Evolutionary conservation across 257 asterid species (phyloP).

Genomic region (Fraxinus excelsior): DNA sequence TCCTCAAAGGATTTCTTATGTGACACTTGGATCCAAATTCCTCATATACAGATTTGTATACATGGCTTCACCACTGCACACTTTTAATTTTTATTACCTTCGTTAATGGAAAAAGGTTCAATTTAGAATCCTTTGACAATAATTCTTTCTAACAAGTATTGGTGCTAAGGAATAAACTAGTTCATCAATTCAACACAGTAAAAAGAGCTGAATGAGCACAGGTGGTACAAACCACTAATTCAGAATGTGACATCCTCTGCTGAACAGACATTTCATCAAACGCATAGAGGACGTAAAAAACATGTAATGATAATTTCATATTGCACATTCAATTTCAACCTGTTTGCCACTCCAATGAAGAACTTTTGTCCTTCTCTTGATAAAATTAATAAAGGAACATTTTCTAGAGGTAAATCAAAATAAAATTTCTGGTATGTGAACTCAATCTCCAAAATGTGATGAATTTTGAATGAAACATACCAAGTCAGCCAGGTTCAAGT

Average conservation of each 20-base stretch:
- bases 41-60: slow-evolving; percentile 61
- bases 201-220: background rate
- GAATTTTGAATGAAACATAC: too few species aligned
- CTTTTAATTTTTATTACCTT: background rate
- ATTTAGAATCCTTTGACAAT: background rate
- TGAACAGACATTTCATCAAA: background rate
- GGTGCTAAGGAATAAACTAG: background rate
- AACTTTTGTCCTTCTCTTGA: too few species aligned
- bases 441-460: too few species aligned
- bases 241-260: background rate
- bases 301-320: too few species aligned
- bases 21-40: slow-evolving; percentile 54
- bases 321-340: too few species aligned
- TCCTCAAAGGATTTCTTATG: slow-evolving; percentile 52
- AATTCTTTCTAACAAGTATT: background rate
- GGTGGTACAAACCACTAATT: background rate
- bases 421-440: too few species aligned
- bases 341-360: too few species aligned
- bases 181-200: background rate
- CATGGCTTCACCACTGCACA: slow-evolving; percentile 35
- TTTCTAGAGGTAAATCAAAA: too few species aligned
- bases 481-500: too few species aligned
- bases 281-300: background rate
- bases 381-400: too few species aligned
- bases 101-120: background rate